Evolutionary conservation across 805 yeast genomes (phyloP).

Genomic region (Starmerella bacillaris): DNA sequence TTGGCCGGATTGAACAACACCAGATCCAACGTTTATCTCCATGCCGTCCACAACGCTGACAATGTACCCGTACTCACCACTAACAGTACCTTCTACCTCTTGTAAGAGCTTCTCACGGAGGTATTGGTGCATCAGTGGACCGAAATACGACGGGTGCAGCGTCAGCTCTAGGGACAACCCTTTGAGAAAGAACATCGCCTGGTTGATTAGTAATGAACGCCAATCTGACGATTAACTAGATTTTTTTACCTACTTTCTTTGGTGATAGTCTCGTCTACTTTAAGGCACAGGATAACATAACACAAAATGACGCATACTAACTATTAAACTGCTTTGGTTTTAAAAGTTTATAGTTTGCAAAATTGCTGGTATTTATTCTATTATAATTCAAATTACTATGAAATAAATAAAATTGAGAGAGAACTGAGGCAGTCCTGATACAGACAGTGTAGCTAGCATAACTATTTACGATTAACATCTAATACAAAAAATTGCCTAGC

Average conservation of each 20-base stretch:
- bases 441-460: too few relatives aligned
- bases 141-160: conserved; percentile 91
- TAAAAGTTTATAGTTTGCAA: too few relatives aligned
- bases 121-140: conserved; percentile 93
- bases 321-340: too few relatives aligned
- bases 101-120: conserved; percentile 74
- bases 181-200: conserved; percentile 30
- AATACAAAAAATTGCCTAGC: too few relatives aligned
- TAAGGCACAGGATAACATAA: too few relatives aligned
- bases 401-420: too few relatives aligned
- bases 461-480: too few relatives aligned
- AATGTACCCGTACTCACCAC: conserved; percentile 96
- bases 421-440: too few relatives aligned
- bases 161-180: conserved; percentile 83
- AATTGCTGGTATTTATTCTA: too few relatives aligned
- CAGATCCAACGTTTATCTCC: conserved; percentile 88
- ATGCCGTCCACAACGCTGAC: conserved; percentile 89
- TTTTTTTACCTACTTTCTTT: neutral
- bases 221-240: neutral
- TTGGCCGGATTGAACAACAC: conserved; percentile 71
- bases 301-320: too few relatives aligned
- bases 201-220: neutral
- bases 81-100: conserved; percentile 97
- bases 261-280: too few relatives aligned
- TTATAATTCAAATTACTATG: too few relatives aligned